These are phyloP conservation scores for Artemisia argyi DNA, from an alignment of 129 eudicot species.

Conservation along the genomic window DNA sequence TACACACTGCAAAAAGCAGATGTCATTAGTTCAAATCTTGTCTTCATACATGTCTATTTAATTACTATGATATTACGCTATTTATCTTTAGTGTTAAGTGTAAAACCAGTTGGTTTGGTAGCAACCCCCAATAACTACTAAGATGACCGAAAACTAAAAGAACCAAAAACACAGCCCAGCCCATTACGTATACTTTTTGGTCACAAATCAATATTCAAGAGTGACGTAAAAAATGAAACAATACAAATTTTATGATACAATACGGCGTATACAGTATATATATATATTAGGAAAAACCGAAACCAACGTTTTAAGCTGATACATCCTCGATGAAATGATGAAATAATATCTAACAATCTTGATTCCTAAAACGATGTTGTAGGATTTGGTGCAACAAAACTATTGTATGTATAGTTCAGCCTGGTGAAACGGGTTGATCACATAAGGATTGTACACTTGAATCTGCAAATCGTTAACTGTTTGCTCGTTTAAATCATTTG, in stretches of 20 bases:
- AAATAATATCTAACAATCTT: conserved; percentile 16
- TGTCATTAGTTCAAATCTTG: too few relatives aligned
- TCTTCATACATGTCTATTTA: too few relatives aligned
- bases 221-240: too few relatives aligned
- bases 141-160: too few relatives aligned
- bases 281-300: neutral
- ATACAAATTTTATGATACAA: too few relatives aligned
- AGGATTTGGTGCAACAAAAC: conserved; percentile 14
- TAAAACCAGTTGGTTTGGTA: too few relatives aligned
- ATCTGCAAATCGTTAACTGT: conserved; percentile 36
- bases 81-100: too few relatives aligned
- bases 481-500: conserved; percentile 11
- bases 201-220: neutral
- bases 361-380: neutral
- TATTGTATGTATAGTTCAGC: neutral
- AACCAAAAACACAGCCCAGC: too few relatives aligned
- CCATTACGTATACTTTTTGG: neutral
- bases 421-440: conserved; percentile 48
- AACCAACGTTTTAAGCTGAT: neutral
- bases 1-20: neutral
- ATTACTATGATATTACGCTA: too few relatives aligned
- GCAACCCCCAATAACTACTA: too few relatives aligned
- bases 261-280: neutral
- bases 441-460: conserved; percentile 49
- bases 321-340: neutral